Evolutionary conservation across 1,284 basidiomycete genomes (phyloP).

Genomic region (Moesziomyces parantarcticus): DNA sequence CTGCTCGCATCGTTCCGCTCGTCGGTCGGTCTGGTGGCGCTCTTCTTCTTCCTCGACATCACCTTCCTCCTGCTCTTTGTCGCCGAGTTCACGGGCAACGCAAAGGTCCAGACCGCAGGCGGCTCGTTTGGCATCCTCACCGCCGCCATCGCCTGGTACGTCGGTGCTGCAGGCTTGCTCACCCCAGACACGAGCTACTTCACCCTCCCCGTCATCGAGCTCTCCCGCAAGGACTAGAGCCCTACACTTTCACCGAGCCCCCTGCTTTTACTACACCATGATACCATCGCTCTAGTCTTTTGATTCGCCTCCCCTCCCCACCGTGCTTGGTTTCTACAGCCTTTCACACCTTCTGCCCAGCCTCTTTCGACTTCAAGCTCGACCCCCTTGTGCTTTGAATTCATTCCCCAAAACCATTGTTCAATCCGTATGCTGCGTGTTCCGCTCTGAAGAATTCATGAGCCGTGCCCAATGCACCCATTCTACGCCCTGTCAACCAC

Average conservation of each 20-base stretch:
- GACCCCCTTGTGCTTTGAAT: too few relatives aligned
- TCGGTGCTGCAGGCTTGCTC: conserved; percentile 71
- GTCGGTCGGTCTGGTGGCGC: conserved; percentile 68
- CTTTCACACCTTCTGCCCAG: too few relatives aligned
- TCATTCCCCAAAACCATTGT: too few relatives aligned
- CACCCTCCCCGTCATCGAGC: conserved; percentile 69
- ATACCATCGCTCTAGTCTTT: not conserved
- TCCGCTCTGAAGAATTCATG: too few relatives aligned
- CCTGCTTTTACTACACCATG: not conserved
- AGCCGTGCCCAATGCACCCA: too few relatives aligned
- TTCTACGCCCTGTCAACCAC: too few relatives aligned
- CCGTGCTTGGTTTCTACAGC: too few relatives aligned
- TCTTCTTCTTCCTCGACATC: conserved; percentile 79
- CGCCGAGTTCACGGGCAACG: conserved; percentile 50
- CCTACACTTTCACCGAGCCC: not conserved
- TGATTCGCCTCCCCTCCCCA: too few relatives aligned
- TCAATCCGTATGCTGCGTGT: too few relatives aligned
- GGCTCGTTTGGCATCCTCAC: conserved; percentile 58
- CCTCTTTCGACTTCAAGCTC: too few relatives aligned
- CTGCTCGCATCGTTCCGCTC: conserved; percentile 55
- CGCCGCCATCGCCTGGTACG: conserved; percentile 67
- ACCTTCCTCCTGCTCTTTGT: conserved; percentile 70
- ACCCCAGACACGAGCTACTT: conserved; percentile 71
- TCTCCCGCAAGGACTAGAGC: conserved; percentile 45
- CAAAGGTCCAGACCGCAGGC: conserved; percentile 49